These are phyloP conservation scores for Phytophthora sansomeana DNA, from an alignment of 352 stramenopile genomes.

Conservation along the genomic window DNA sequence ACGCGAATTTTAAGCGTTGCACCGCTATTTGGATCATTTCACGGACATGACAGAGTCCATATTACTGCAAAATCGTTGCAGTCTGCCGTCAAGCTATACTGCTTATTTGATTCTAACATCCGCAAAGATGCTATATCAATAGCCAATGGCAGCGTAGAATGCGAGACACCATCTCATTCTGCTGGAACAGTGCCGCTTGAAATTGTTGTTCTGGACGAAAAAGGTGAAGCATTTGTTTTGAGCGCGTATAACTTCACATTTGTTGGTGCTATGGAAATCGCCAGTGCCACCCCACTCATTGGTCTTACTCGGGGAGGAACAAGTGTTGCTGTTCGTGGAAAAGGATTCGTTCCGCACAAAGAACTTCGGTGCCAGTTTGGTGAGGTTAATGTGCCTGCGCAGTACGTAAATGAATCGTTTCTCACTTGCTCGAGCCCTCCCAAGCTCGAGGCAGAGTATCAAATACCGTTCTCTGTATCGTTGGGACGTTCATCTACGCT, in stretches of 20 bases:
- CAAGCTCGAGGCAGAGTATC: slow-evolving; percentile 23
- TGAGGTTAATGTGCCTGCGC: slow-evolving; percentile 17
- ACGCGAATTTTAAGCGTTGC: slow-evolving; percentile 16
- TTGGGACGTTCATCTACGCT: slow-evolving; percentile 34
- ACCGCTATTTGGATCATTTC: slow-evolving; percentile 42
- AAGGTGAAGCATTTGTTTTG: slow-evolving; percentile 2
- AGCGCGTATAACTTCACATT: slow-evolving; percentile 47
- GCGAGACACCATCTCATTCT: slow-evolving; percentile 34
- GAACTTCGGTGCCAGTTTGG: slow-evolving; percentile 52
- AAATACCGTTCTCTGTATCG: slow-evolving; percentile 30
- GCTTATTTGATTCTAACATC: slow-evolving; percentile 35
- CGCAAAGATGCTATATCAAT: slow-evolving; percentile 7
- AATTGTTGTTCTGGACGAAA: slow-evolving; percentile 20
- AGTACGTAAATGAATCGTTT: slow-evolving; percentile 39
- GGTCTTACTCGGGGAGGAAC: slow-evolving; percentile 45
- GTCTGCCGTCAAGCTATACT: slow-evolving; percentile 27
- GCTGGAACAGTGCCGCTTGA: slow-evolving; percentile 28
- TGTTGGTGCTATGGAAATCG: slow-evolving; percentile 44
- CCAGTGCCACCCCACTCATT: slow-evolving; percentile 18
- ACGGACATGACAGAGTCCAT: slow-evolving; percentile 37
- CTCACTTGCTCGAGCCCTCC: slow-evolving; percentile 44
- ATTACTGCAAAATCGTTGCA: slow-evolving; percentile 36
- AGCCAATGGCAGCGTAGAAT: slow-evolving; percentile 30
- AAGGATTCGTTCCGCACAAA: slow-evolving; percentile 43
- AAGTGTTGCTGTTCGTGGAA: slow-evolving; percentile 34